Base-by-base conservation (phyloP, 108 stramenopile genomes). In the Pseudonitzschia pungens region DNA sequence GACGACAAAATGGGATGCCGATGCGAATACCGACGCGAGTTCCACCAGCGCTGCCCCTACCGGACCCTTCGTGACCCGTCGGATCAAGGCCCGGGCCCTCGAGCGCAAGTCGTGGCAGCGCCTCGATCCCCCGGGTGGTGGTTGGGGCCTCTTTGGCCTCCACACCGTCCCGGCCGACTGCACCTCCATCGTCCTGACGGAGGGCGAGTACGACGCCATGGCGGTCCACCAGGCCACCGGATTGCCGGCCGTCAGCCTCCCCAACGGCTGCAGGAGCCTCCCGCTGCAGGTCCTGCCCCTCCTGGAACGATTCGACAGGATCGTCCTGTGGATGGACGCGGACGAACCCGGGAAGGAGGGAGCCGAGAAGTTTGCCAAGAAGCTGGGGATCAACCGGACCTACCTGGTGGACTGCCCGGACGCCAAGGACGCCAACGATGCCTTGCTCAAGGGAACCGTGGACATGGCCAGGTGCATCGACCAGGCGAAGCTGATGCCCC, bases 201-300 rank as follows among this genome's bases (percentile, higher is more conserved):
- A 99, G 81, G 98, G 98, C 27, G 98, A 99, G 75, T 97, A 94
- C 67, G 98, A 99, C 79, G 98, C 98, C 68, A 97, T 99, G 97
- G 96, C 98, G 5, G 97, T 99, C 0, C 85, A 84, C 57, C 97
- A 99, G 77, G 96, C 92, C 11, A 99, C 98, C 0, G 94, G 92
- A 31, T 62, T 81, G 20, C 84, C 77, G 12, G 86, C 91, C 18
- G 88, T 96, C 3, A 85, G 83, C 69, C 65, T 99, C 26, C 99
- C 99, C 20, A 98, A 97, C 72, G 99, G 99, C 31, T 94, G 92
- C 73, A 81, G 94, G 15, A 87, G 84, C 11, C 77, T 99, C 58
- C 97, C 99, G 22, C 79, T 84, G 22, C 93, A 92, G 70, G 81
- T 97, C 36, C 77, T 99, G 44, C 96, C 96, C 9, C 53, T 96